Evolutionary conservation across 352 stramenopile genomes (phyloP), one percentile per base, ranked within the genome.

Genomic region (Globisporangium parvum): DNA sequence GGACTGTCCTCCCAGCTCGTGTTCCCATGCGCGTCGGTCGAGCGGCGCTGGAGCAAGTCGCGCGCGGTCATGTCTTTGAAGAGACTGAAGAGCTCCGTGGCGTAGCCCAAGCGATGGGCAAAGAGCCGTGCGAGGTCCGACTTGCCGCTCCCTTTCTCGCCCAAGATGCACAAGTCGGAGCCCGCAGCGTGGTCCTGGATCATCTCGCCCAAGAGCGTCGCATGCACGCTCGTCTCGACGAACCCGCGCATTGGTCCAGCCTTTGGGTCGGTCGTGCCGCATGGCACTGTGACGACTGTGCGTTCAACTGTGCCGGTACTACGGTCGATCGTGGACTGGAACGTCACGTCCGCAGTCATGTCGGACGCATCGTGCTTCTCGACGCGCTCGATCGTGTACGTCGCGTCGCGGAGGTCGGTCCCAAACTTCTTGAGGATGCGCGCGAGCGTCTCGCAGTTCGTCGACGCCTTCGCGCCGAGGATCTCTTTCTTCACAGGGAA

Each of bases 41-140:
- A 85, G 11, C 95, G 85, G 42, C 78, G 75, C 59, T 97, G 84
- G 26, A 98, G 70, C 9, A 98, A 79, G 79, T 98, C 93, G 24
- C 93, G 77, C 3, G 83, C 73, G 6, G 85, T 97, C 78, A 98
- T 95, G 57, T 99, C 96, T 54, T 92, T 88, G 61, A 97, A 96
- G 9, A 98, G 60, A 55, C 78, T 91, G 51, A 98, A 96, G 20
- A 98, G 62, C 57, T 98, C 84, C 6, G 84, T 81, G 20, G 75
- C 67, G 61, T 96, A 97, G 9, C 87, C 89, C 20, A 96, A 68
- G 2, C 69, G 74, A 35, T 80, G 57, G 31, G 77, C 73, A 67
- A 91, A 91, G 2, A 87, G 60, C 3, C 84, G 66, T 24, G 74
- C 75, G 2, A 96, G 53, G 11, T 71, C 67, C 9, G 85, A 95